Evolutionary conservation across 352 stramenopile species (phyloP), one percentile per base, ranked within the genome.

Genomic region (Phytophthora ohioensis): DNA sequence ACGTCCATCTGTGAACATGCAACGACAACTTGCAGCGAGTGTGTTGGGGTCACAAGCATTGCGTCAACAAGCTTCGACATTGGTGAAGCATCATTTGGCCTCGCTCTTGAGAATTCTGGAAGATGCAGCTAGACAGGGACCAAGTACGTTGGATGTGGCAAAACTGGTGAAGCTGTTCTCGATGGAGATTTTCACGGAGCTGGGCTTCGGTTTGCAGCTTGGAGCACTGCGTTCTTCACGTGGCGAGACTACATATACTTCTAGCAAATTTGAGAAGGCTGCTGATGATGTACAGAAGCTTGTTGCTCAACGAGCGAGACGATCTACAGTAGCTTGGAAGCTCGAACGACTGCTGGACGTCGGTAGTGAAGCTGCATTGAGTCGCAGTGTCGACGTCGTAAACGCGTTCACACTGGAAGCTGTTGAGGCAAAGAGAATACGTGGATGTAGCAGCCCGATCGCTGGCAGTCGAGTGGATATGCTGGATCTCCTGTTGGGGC

Each of bases 41-140:
- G 91, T 98, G 11, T 91, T 97, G 27, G 85, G 79, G 2, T 84
- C 76, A 7, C 62, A 57, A 36, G 76, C 71, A 59, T 59, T 90
- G 55, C 69, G 74, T 54, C 61, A 80, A 39, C 71, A 60, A 48
- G 82, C 82, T 62, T 69, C 63, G 1, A 30, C 43, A 13, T 55
- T 76, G 13, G 71, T 87, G 11, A 63, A 75, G 11, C 59, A 76
- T 2, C 69, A 85, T 13, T 62, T 72, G 8, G 56, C 67, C 2
- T 57, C 57, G 32, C 56, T 90, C 2, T 48, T 78, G 4, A 55
- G 30, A 4, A 57, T 66, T 3, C 34, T 90, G 8, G 57, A 79
- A 3, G 31, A 55, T 11, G 43, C 61, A 49, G 21, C 10, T 27
- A 41, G n/a, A 10, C 46, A 45, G 3, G 15, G 43, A 13, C 21